Evolutionary conservation across 208 protist genomes (phyloP).

Genomic region (Entamoeba histolytica): DNA sequence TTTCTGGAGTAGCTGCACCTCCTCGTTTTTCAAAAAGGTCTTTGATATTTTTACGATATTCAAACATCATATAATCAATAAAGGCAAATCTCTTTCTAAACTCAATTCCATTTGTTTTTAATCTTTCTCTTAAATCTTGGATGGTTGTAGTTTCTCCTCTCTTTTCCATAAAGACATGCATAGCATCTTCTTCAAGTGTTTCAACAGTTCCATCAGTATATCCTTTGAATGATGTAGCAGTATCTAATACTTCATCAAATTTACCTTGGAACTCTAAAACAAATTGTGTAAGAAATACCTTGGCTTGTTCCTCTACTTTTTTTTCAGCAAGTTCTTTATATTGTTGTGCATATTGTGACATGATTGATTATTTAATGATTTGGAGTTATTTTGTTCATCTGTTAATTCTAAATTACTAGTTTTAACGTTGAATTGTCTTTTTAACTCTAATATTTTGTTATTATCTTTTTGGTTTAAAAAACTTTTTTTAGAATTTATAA

Average conservation of each 20-base stretch:
- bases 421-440: too few species aligned
- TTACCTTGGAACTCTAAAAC: neutral
- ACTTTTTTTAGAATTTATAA: too few species aligned
- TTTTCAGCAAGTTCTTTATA: neutral
- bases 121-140: neutral
- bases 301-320: neutral
- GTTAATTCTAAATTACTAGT: too few species aligned
- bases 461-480: too few species aligned
- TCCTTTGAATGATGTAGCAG: neutral
- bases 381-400: too few species aligned
- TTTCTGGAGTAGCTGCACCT: neutral
- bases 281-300: neutral
- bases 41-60: neutral
- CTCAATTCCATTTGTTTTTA: neutral
- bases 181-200: neutral
- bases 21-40: neutral
- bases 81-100: neutral
- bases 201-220: neutral
- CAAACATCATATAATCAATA: neutral
- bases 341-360: neutral
- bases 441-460: too few species aligned
- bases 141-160: neutral
- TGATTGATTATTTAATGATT: too few species aligned
- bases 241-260: neutral
- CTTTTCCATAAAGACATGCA: neutral